Percentiles rank a stretch among this genome's conserved stretches.
Evolutionary conservation across 2,329 filamentous ascomycete genomes (phyloP).

Genomic region (Leptographium wingfieldii): DNA sequence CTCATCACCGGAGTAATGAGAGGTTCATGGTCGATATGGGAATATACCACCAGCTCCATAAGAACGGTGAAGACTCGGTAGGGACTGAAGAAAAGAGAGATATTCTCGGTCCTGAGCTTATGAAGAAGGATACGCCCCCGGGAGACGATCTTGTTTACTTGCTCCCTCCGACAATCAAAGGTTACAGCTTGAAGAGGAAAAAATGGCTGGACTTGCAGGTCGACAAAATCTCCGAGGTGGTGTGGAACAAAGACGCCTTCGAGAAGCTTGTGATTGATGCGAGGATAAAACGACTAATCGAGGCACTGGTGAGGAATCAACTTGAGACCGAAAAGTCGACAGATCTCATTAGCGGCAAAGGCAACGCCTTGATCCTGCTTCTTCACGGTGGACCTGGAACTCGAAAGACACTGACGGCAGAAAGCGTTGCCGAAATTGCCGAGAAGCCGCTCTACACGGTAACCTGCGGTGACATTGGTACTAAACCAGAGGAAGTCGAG

Average conservation of each 20-base stretch:
- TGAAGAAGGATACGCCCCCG: too few relatives aligned
- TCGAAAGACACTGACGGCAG: neutral
- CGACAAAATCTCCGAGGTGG: neutral
- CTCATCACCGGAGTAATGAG: neutral
- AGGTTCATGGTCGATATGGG: neutral
- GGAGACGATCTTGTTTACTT: too few relatives aligned
- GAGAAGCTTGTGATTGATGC: neutral
- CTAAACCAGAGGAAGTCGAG: neutral
- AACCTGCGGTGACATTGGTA: constrained; percentile 8
- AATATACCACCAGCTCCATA: neutral
- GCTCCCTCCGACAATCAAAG: too few relatives aligned
- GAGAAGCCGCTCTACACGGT: constrained; percentile 5
- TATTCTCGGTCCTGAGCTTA: neutral
- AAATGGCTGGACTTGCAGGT: neutral
- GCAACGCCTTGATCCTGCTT: neutral
- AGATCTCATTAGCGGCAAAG: neutral
- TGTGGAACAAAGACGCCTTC: neutral
- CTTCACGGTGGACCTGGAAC: neutral
- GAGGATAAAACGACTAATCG: neutral
- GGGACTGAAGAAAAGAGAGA: neutral
- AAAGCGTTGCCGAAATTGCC: neutral
- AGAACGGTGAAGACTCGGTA: neutral
- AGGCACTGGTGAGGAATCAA: neutral
- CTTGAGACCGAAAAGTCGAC: neutral
- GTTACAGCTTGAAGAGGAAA: too few relatives aligned